Percentiles rank a stretch among this genome's conserved stretches.
These are phyloP conservation scores for Pseudognaphalium luteoalbum DNA, from an alignment of 129 eudicot species.

Conservation along the genomic window DNA sequence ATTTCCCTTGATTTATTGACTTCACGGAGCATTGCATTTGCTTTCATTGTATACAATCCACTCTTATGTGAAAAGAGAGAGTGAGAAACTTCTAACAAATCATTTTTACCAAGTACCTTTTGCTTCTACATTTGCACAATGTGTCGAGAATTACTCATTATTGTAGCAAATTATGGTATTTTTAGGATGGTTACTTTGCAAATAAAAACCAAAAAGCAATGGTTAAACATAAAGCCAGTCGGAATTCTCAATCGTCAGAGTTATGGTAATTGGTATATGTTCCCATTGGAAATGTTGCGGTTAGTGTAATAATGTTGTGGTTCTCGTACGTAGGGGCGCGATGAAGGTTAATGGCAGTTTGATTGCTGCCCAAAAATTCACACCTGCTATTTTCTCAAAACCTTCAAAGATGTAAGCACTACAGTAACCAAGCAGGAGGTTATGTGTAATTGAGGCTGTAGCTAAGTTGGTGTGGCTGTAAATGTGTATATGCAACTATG, in stretches of 20 bases:
- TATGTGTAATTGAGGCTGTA: neutral
- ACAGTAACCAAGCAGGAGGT: conserved; percentile 7
- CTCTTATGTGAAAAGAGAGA: neutral
- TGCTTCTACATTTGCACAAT: neutral
- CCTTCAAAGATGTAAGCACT: conserved; percentile 94
- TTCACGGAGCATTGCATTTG: neutral
- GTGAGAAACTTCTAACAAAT: neutral
- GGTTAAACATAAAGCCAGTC: neutral
- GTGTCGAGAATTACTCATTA: neutral
- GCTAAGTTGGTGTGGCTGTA: no score
- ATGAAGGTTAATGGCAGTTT: conserved; percentile 92
- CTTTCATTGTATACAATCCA: neutral
- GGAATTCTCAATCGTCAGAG: neutral
- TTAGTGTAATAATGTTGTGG: no score
- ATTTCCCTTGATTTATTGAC: neutral
- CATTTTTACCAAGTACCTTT: neutral
- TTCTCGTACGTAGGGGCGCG: conserved; percentile 62
- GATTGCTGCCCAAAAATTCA: conserved; percentile 91
- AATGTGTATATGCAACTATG: no score
- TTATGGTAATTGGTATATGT: neutral
- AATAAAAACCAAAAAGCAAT: neutral
- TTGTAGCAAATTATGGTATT: conserved; percentile 5
- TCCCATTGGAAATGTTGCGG: no score
- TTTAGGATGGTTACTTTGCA: conserved; percentile 2
- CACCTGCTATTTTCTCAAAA: conserved; percentile 95